phyloP scores from a whole-genome alignment of 805 yeast species.

The Kodamaea lidongshanica region DNA sequence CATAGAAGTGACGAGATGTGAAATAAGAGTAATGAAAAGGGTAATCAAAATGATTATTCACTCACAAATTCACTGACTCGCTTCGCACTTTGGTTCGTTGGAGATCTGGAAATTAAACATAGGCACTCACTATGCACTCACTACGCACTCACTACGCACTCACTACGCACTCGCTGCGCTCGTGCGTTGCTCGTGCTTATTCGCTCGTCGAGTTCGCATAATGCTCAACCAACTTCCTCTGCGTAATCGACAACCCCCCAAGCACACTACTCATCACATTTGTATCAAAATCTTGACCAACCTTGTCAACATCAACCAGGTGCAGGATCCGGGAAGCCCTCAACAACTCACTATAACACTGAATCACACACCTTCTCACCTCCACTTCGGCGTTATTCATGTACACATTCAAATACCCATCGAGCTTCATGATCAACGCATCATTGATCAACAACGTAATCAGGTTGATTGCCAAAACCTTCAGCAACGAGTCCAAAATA shows the following conservation, averaged over 20 bases:
- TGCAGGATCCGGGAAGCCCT: slow-evolving; percentile 15
- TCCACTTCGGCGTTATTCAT: slow-evolving; percentile 28
- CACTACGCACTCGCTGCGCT: too few species aligned
- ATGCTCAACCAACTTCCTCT: slow-evolving; percentile 42
- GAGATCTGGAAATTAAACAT: too few species aligned
- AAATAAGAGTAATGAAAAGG: too few species aligned
- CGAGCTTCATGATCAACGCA: slow-evolving; percentile 19
- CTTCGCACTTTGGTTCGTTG: too few species aligned
- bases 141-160: too few species aligned
- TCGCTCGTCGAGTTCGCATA: slow-evolving; percentile 26
- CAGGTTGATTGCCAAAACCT: slow-evolving; percentile 18
- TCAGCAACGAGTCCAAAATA: slow-evolving; percentile 21
- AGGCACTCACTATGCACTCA: too few species aligned
- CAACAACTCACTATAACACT: slow-evolving; percentile 33
- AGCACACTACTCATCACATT: slow-evolving; percentile 24
- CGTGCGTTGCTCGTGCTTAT: too few species aligned
- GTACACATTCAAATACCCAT: slow-evolving; percentile 20
- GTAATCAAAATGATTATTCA: too few species aligned
- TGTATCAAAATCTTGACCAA: slow-evolving; percentile 8
- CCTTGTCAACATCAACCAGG: slow-evolving; percentile 14
- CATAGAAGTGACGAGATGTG: too few species aligned
- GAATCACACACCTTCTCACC: slow-evolving; percentile 31
- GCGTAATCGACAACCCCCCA: slow-evolving; percentile 35
- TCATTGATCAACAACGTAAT: slow-evolving; percentile 16
- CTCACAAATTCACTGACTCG: too few species aligned